Base-by-base conservation (phyloP, 345 rosid genomes). In the Populus deltoides region DNA sequence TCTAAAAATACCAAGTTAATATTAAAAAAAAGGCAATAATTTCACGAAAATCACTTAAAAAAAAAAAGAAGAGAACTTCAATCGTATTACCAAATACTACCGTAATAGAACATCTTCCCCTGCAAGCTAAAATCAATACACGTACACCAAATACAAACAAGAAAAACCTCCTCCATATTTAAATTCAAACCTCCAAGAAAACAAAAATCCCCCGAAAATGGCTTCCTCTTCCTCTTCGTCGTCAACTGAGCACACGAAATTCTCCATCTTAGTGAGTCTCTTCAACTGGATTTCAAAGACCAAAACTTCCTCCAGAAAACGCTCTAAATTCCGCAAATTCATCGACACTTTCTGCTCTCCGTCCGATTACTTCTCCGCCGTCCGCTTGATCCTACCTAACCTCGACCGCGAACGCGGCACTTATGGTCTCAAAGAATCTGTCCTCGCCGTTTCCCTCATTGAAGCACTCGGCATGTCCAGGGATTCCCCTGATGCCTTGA, bases 391-490 rank as follows among this genome's bases (percentile, higher is more conserved):
- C 79, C 93, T 95, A 1, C 98, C 99, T 0, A 74, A 86, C 27
- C 95, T 95, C 57, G 99, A 95, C 68, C 82, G 99, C 13, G 99
- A 95, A 83, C 87, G 99, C 24, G 97, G 98, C 27, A 83, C 89
- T 63, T 95, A 95, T 63, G 98, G 99, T 20, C 96, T 93, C 79
- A 95, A 93, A 78, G 98, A 95, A 82, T 92, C 97, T 3, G 98
- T 93, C 13, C 99, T 95, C 77, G 95, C 98, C 78, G 85, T 87
- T 55, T 89, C 85, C 85, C 94, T 95, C 59, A 84, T 93, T 80
- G 98, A 95, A 57, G 94, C 97, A 12, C 95, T 93, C 75, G 94
- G 92, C 72, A 90, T 95, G 88, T 88, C 99, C 70, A 88, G 90
- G n/a, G 98, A 95, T 49, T 91, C 99, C 41, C 84, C 88, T 3